Percentiles rank a stretch among this genome's conserved stretches.
phyloP scores from a whole-genome alignment of 352 stramenopile species.

The Globisporangium viniferum region DNA sequence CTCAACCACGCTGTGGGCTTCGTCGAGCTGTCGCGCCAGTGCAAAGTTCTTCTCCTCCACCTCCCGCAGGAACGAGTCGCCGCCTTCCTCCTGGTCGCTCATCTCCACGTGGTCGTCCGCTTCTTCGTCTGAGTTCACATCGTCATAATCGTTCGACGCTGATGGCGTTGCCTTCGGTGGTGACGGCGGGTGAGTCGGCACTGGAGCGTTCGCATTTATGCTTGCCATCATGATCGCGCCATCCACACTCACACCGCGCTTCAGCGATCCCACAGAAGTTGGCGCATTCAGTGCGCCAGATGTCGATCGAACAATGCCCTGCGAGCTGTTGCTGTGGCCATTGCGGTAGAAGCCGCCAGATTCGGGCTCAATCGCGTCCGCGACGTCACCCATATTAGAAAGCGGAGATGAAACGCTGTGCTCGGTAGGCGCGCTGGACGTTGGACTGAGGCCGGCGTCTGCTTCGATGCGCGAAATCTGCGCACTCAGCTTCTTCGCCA shows the following conservation, averaged over 20 bases:
- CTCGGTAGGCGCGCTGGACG: conserved; percentile 1
- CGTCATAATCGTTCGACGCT: conserved; percentile 65
- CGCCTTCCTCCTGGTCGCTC: conserved; percentile 59
- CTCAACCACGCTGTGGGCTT: conserved; percentile 82
- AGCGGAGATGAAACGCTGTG: conserved; percentile 21
- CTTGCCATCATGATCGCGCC: conserved; percentile 20
- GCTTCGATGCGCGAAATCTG: conserved; percentile 74
- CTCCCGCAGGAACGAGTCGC: conserved; percentile 49
- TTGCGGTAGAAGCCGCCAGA: conserved; percentile 27
- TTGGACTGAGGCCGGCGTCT: conserved; percentile 28
- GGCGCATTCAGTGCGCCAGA: conserved; percentile 6
- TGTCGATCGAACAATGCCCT: conserved; percentile 11
- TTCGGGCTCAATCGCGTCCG: conserved; percentile 16
- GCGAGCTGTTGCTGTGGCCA: conserved; percentile 26
- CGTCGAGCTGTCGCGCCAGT: conserved; percentile 73
- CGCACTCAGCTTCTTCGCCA: conserved; percentile 78
- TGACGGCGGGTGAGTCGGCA: conserved; percentile 19
- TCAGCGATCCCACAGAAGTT: conserved; percentile 24
- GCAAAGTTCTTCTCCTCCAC: conserved; percentile 86
- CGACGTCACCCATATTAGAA: conserved; percentile 43
- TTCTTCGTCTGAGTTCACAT: conserved; percentile 79
- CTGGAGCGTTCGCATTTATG: conserved; percentile 13
- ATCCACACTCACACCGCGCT: conserved; percentile 35
- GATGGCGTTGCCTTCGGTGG: conserved; percentile 27
- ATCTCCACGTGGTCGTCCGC: conserved; percentile 75